phyloP scores from a whole-genome alignment of 2,329 filamentous ascomycete genomes.

The Epichloe sylvatica region DNA sequence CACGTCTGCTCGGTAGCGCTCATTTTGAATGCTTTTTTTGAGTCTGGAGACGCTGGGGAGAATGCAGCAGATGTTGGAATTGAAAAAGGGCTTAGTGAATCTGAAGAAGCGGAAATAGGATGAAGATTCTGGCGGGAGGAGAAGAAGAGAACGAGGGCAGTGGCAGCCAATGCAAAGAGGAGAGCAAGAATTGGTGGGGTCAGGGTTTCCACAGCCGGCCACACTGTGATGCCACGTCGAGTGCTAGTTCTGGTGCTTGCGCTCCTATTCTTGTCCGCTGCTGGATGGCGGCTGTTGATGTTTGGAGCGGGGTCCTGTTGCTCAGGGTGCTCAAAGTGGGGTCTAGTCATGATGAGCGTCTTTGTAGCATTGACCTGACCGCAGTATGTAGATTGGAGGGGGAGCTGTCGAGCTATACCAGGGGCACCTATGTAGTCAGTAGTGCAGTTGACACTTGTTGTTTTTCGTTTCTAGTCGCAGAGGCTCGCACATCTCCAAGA shows the following conservation, averaged over 20 bases:
- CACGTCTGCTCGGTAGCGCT: conserved; percentile 75
- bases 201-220: conserved; percentile 24
- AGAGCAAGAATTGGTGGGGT: conserved; percentile 30
- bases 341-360: conserved; percentile 4
- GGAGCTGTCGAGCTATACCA: too few species aligned
- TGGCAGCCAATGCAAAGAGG: conserved; percentile 23
- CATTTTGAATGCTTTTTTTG: conserved; percentile 37
- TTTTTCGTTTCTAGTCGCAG: background rate
- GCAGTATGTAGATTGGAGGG: too few species aligned
- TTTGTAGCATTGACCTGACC: background rate
- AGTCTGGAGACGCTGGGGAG: conserved; percentile 15
- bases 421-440: too few species aligned
- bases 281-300: background rate
- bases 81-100: conserved; percentile 15
- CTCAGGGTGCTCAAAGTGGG: conserved; percentile 3
- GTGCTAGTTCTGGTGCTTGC: background rate
- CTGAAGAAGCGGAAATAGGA: conserved; percentile 16
- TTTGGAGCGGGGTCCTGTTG: conserved; percentile 5
- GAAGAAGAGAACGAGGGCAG: conserved; percentile 16
- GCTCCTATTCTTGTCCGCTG: background rate
- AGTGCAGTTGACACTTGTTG: background rate
- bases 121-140: conserved; percentile 6
- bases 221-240: conserved; percentile 11
- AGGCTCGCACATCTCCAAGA: background rate
- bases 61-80: conserved; percentile 11